phyloP scores from a whole-genome alignment of 441 rosid species.

The Hura crepitans region DNA sequence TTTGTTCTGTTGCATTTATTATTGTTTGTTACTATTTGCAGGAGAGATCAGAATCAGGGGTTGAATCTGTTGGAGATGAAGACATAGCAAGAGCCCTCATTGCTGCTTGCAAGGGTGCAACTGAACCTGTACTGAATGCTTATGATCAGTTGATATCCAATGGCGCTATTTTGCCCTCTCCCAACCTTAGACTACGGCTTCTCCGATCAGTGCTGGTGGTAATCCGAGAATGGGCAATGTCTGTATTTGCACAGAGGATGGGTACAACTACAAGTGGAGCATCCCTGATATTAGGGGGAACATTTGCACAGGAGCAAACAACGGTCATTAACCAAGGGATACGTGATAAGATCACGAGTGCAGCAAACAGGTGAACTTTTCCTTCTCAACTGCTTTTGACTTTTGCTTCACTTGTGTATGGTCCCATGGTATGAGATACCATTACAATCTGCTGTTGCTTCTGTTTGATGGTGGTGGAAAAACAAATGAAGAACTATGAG shows the following conservation, averaged over 20 bases:
- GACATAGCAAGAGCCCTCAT: conserved; percentile 81
- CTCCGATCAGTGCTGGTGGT: conserved; percentile 71
- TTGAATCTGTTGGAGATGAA: conserved; percentile 73
- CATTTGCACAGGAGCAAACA: conserved; percentile 53
- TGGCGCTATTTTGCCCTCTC: conserved; percentile 72
- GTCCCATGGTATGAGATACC: neutral
- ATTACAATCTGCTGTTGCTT: neutral
- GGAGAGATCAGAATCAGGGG: conserved; percentile 75
- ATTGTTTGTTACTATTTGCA: conserved; percentile 24
- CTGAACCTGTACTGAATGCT: conserved; percentile 79
- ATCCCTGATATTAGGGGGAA: conserved; percentile 62
- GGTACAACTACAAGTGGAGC: conserved; percentile 62
- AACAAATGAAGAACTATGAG: neutral
- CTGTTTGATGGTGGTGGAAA: neutral
- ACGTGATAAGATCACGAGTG: conserved; percentile 80
- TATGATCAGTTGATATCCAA: conserved; percentile 80
- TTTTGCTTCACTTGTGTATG: neutral
- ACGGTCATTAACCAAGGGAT: conserved; percentile 62
- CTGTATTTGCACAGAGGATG: conserved; percentile 72
- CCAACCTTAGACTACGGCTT: conserved; percentile 75
- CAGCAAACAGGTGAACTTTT: conserved; percentile 74
- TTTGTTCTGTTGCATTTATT: conserved; percentile 4
- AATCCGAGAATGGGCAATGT: conserved; percentile 96
- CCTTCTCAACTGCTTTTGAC: neutral
- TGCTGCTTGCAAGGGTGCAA: conserved; percentile 89